phyloP scores from a whole-genome alignment of 495 filamentous ascomycete species.

The Endocarpon pusillum region DNA sequence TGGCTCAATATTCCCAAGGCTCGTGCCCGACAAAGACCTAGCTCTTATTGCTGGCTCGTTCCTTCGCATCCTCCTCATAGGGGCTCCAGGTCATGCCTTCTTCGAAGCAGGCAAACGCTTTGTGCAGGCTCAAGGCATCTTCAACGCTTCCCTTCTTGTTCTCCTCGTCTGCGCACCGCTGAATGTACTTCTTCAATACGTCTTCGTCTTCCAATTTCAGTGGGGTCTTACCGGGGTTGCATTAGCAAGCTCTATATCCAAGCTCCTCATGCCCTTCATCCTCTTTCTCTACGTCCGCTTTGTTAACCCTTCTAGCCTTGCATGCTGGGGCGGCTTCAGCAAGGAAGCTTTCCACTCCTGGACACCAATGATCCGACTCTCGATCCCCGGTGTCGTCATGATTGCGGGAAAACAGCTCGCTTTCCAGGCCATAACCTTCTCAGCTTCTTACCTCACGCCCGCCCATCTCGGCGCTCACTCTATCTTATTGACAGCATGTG shows the following conservation, averaged over 20 bases:
- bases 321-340: slow-evolving; percentile 41
- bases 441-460: slow-evolving; percentile 26
- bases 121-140: slow-evolving; percentile 54
- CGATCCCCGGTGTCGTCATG: slow-evolving; percentile 36
- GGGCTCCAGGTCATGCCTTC: slow-evolving; percentile 48
- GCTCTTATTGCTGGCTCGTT: slow-evolving; percentile 48
- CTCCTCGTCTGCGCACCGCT: slow-evolving; percentile 47
- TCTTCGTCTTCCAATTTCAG: slow-evolving; percentile 46
- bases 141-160: slow-evolving; percentile 48
- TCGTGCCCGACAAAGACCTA: slow-evolving; percentile 44
- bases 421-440: slow-evolving; percentile 38
- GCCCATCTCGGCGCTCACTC: slow-evolving; percentile 37
- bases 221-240: slow-evolving; percentile 42
- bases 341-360: slow-evolving; percentile 28
- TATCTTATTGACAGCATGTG: slow-evolving; percentile 34
- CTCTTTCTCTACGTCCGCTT: slow-evolving; percentile 35
- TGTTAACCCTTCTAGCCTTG: slow-evolving; percentile 24
- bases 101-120: slow-evolving; percentile 60
- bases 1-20: slow-evolving; percentile 31
- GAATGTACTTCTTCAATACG: slow-evolving; percentile 48
- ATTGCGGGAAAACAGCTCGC: slow-evolving; percentile 40
- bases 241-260: slow-evolving; percentile 33
- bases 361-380: slow-evolving; percentile 38
- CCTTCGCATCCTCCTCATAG: slow-evolving; percentile 42
- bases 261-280: slow-evolving; percentile 32